Conservation (phyloP, 108 stramenopile species). For the Pseudonitzschia pungens region DNA sequence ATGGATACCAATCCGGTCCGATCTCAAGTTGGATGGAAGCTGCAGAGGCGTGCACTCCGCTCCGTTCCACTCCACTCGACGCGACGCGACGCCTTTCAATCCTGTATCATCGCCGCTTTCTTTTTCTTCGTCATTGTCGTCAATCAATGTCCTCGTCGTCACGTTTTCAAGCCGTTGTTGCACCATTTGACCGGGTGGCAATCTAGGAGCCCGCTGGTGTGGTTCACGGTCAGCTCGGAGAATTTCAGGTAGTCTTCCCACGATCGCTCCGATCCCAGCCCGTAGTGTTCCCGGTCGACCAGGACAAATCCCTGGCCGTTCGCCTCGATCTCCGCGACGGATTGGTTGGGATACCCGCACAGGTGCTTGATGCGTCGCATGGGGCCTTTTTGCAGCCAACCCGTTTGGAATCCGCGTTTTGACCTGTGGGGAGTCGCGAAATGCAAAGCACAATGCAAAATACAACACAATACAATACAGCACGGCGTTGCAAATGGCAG, state of each 20-base stretch:
- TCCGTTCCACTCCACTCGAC: no score
- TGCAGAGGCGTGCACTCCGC: no score
- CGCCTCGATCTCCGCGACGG: conserved; percentile 31
- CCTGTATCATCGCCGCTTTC: no score
- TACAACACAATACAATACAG: no score
- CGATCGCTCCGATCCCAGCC: conserved; percentile 52
- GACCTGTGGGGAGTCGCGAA: no score
- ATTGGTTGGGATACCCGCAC: conserved; percentile 61
- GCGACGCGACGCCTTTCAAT: no score
- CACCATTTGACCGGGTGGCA: background rate
- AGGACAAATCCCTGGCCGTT: conserved; percentile 42
- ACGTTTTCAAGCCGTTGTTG: background rate
- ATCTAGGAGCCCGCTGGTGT: background rate
- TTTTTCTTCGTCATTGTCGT: no score
- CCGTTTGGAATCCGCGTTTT: conserved; percentile 40
- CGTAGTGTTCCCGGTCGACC: conserved; percentile 54
- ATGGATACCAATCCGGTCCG: no score
- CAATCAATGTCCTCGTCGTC: no score
- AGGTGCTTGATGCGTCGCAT: conserved; percentile 67
- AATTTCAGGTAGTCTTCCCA: conserved; percentile 56
- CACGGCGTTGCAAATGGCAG: no score
- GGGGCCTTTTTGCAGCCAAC: conserved; percentile 39
- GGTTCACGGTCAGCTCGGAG: conserved; percentile 29
- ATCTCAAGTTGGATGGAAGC: no score
- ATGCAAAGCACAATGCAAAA: no score